Conservation (phyloP, 2,329 filamentous ascomycete species). For the Hymenoscyphus albidus region DNA sequence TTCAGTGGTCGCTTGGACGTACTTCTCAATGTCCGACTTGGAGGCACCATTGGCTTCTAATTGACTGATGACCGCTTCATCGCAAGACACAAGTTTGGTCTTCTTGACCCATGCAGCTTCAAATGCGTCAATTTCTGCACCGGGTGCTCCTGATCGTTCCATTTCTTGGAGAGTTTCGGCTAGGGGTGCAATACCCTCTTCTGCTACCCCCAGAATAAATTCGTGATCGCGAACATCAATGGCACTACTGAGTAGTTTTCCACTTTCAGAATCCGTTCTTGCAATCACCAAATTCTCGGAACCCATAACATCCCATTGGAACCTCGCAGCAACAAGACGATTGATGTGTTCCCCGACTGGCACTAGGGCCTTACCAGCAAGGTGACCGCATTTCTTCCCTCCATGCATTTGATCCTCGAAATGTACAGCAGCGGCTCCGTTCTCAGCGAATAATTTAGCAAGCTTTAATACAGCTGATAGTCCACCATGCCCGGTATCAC, state of each 20-base stretch:
- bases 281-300: conserved; percentile 92
- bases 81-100: conserved; percentile 82
- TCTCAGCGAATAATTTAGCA: conserved; percentile 95
- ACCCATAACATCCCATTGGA: conserved; percentile 99
- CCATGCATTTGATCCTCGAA: conserved; percentile 98
- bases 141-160: conserved; percentile 74
- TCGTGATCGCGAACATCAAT: conserved; percentile 95
- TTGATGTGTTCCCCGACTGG: conserved; percentile 96
- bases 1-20: conserved; percentile 56
- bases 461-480: conserved; percentile 91
- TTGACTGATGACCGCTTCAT: conserved; percentile 80
- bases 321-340: conserved; percentile 82
- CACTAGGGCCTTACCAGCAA: conserved; percentile 93
- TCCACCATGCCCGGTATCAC: conserved; percentile 93
- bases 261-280: conserved; percentile 91
- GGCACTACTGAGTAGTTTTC: conserved; percentile 81
- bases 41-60: conserved; percentile 63
- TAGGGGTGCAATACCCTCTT: conserved; percentile 69
- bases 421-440: conserved; percentile 91
- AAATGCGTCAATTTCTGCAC: conserved; percentile 77
- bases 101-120: conserved; percentile 86
- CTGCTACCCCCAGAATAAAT: conserved; percentile 85
- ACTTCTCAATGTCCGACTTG: conserved; percentile 62
- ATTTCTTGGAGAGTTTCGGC: conserved; percentile 87
- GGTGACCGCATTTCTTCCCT: conserved; percentile 96